phyloP scores from a whole-genome alignment of 352 stramenopile species.

The Thalassiosira exigua region DNA sequence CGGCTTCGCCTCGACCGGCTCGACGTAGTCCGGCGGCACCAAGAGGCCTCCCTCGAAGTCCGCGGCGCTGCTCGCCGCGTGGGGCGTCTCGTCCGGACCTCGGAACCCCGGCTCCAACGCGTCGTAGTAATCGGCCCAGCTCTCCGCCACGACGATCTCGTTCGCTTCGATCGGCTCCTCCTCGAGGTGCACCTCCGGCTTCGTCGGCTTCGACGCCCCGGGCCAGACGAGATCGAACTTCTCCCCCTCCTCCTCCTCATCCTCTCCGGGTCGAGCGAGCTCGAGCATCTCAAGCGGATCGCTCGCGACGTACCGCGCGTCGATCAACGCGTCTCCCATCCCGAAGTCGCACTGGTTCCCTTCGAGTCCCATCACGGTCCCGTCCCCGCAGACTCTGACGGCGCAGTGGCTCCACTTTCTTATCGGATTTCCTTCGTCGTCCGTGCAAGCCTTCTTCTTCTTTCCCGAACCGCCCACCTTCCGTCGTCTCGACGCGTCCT shows the following conservation, averaged over 20 bases:
- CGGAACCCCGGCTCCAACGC: conserved; percentile 13
- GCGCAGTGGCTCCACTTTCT: conserved; percentile 44
- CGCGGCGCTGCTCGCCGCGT: neutral
- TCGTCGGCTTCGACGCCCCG: conserved; percentile 13
- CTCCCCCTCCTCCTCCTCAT: conserved; percentile 12
- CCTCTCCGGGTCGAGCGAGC: neutral
- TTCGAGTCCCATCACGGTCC: conserved; percentile 20
- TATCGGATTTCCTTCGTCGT: neutral
- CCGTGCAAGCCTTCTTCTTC: conserved; percentile 30
- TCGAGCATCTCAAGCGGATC: conserved; percentile 1
- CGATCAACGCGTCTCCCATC: conserved; percentile 22
- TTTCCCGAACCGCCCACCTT: neutral
- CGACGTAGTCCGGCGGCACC: neutral
- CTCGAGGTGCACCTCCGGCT: neutral
- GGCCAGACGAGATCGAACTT: neutral
- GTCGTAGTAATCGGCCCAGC: conserved; percentile 33
- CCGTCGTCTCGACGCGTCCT: conserved; percentile 8
- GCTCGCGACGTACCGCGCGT: conserved; percentile 7
- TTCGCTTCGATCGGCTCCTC: neutral
- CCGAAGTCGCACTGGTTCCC: conserved; percentile 47
- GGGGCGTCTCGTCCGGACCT: neutral
- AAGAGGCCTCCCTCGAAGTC: neutral
- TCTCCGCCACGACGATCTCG: conserved; percentile 16
- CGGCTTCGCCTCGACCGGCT: neutral
- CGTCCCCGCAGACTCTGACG: conserved; percentile 31